Conservation (phyloP, 1,284 basidiomycete species). For the Malassezia cuniculi region DNA sequence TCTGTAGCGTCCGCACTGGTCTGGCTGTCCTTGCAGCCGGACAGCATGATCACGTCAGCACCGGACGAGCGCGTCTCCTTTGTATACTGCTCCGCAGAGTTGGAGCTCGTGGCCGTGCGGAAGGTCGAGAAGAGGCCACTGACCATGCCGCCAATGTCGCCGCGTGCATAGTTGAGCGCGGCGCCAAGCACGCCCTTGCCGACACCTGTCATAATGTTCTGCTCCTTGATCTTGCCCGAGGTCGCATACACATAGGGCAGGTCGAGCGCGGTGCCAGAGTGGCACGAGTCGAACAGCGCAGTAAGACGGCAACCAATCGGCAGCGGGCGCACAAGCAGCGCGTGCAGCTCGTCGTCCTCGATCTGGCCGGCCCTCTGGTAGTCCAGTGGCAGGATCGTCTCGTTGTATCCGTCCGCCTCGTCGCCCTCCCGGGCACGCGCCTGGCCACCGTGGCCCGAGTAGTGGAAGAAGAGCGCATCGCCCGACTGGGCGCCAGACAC, state of each 20-base stretch:
- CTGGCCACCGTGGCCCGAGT: slow-evolving; percentile 42
- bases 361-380: slow-evolving; percentile 40
- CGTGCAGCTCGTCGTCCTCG: slow-evolving; percentile 44
- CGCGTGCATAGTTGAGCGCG: slow-evolving; percentile 58
- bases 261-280: slow-evolving; percentile 43
- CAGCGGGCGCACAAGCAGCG: slow-evolving; percentile 38
- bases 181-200: slow-evolving; percentile 47
- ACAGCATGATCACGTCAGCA: slow-evolving; percentile 54
- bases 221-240: slow-evolving; percentile 83
- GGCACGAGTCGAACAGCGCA: slow-evolving; percentile 39
- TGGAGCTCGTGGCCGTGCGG: slow-evolving; percentile 46
- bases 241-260: slow-evolving; percentile 58
- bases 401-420: slow-evolving; percentile 44
- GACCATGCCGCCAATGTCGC: slow-evolving; percentile 58
- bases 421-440: slow-evolving; percentile 39
- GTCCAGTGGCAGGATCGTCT: slow-evolving; percentile 44
- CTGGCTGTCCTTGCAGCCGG: slow-evolving; percentile 79
- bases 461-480: slow-evolving; percentile 45
- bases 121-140: slow-evolving; percentile 46
- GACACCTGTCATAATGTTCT: slow-evolving; percentile 51
- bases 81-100: slow-evolving; percentile 56
- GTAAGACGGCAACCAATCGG: slow-evolving; percentile 37
- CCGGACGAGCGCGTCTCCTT: slow-evolving; percentile 62
- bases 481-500: slow-evolving; percentile 34
- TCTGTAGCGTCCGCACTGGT: slow-evolving; percentile 80